Base-by-base conservation (phyloP, 768 basidiomycete genomes). In the Pholiota conissans region DNA sequence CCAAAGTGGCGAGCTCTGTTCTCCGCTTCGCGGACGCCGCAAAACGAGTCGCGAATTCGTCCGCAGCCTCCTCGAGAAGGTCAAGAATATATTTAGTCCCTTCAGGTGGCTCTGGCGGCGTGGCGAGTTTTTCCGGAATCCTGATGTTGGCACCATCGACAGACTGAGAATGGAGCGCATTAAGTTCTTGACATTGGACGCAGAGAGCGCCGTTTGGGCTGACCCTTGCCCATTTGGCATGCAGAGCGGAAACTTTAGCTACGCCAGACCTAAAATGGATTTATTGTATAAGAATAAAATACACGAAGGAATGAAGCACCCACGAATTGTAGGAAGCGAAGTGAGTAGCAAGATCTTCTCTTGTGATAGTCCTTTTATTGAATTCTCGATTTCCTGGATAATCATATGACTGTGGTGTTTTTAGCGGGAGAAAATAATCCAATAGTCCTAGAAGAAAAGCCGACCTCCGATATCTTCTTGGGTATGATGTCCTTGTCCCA, bases 401-500 rank as follows among this genome's bases (percentile, higher is more conserved):
- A 53, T 85, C 83, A 58, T 88, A 88, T 0, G 86, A 81, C 85
- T 87, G 54, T 11, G 3, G 34, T 10, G 27, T n/a, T n/a, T 20
- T 35, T n/a, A 37, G 11, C 7, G 9, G 20, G 7, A 39, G n/a
- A 28, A 27, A 8, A 9, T 10, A 14, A 32, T 11, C n/a, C 27
- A 42, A 14, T 10, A 18, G 5, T 8, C 3, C 34, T n/a, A n/a
- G n/a, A n/a, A 3, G 3, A n/a, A 37, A 32, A 14, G 59, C 71
- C 49, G 60, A 83, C 86, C 72, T 87, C 80, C 1, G 79, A 76
- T 3, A 84, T 73, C n/a, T 63, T 77, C 13, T 67, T 71, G 5
- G 85, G 86, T 16, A 88, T 79, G 6, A 88, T 65, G 61, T 85
- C 85, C 0, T 76, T 75, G 67, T 89, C 87, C 86, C 87, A 89